A percentile compares a stretch with the other conserved stretches of the same genome.
Evolutionary conservation across 2,329 filamentous ascomycete genomes (phyloP).

Genomic region (Davidsoniella eucalypti): DNA sequence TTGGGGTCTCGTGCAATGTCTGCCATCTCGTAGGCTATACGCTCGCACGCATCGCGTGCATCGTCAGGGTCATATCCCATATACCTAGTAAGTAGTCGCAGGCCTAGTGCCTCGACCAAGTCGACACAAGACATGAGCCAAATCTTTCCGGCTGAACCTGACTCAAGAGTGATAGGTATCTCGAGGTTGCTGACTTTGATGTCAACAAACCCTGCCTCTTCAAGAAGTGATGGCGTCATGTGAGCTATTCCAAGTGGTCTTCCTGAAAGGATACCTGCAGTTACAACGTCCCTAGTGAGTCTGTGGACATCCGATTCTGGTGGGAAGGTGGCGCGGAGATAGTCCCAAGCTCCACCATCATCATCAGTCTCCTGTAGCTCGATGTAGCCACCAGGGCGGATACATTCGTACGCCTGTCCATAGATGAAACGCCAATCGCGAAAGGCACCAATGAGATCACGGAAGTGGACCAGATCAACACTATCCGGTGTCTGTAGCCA

Average conservation of each 20-base stretch:
- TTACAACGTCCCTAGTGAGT: slow-evolving; percentile 25
- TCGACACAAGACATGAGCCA: slow-evolving; percentile 37
- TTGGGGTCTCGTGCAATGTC: slow-evolving; percentile 29
- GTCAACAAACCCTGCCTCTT: slow-evolving; percentile 35
- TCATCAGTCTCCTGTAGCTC: slow-evolving; percentile 39
- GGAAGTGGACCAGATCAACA: slow-evolving; percentile 41
- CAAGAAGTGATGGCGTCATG: slow-evolving; percentile 28
- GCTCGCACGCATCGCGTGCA: slow-evolving; percentile 30
- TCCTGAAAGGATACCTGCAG: slow-evolving; percentile 29
- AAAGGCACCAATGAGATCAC: slow-evolving; percentile 39
- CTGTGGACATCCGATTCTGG: slow-evolving; percentile 28
- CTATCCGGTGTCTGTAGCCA: slow-evolving; percentile 36
- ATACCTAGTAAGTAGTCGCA: slow-evolving; percentile 35
- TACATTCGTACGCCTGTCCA: slow-evolving; percentile 32
- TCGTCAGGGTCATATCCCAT: slow-evolving; percentile 35
- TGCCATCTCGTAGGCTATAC: slow-evolving; percentile 32
- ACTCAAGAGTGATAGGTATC: slow-evolving; percentile 31
- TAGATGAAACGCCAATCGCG: slow-evolving; percentile 39
- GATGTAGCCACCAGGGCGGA: slow-evolving; percentile 41
- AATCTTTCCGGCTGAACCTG: slow-evolving; percentile 31
- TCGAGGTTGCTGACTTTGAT: slow-evolving; percentile 30
- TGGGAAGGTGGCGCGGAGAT: slow-evolving; percentile 22
- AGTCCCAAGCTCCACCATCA: slow-evolving; percentile 20
- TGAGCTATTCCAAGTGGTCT: slow-evolving; percentile 29
- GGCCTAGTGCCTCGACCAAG: slow-evolving; percentile 29